phyloP scores from a whole-genome alignment of 225 moss, liverwort and hornwort genomes.

The Marchantia polymorpha region DNA sequence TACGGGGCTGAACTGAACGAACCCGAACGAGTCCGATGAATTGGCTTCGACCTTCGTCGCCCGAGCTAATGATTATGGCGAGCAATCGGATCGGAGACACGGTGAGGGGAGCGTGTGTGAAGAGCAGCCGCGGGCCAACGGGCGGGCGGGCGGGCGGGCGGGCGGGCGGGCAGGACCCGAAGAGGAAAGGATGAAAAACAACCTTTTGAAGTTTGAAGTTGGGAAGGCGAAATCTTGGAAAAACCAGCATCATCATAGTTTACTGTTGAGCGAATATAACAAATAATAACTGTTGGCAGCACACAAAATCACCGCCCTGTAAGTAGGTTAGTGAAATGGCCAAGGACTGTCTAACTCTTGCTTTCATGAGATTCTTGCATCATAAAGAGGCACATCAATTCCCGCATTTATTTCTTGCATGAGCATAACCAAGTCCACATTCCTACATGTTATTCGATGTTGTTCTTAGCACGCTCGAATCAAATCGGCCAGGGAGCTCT shows the following conservation, averaged over 20 bases:
- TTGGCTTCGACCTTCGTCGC: too few relatives aligned
- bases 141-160: too few relatives aligned
- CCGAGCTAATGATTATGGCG: background rate
- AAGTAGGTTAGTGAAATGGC: background rate
- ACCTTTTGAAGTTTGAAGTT: too few relatives aligned
- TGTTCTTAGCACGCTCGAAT: background rate
- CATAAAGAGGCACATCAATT: background rate
- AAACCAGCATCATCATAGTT: background rate
- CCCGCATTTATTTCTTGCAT: conserved; percentile 9
- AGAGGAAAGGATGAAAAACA: too few relatives aligned
- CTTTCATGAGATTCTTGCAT: background rate
- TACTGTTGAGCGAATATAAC: background rate
- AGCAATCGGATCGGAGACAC: background rate
- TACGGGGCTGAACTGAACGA: too few relatives aligned
- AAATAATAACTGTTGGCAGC: background rate
- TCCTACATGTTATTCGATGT: background rate
- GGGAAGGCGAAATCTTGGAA: background rate
- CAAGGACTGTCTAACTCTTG: background rate
- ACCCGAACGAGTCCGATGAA: too few relatives aligned
- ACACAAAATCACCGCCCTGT: background rate
- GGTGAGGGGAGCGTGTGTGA: background rate
- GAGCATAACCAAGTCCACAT: background rate
- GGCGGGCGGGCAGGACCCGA: background rate
- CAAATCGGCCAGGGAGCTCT: too few relatives aligned
- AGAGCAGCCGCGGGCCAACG: too few relatives aligned